phyloP scores from a whole-genome alignment of 495 filamentous ascomycete species.

The Aspergillus taichungensis region DNA sequence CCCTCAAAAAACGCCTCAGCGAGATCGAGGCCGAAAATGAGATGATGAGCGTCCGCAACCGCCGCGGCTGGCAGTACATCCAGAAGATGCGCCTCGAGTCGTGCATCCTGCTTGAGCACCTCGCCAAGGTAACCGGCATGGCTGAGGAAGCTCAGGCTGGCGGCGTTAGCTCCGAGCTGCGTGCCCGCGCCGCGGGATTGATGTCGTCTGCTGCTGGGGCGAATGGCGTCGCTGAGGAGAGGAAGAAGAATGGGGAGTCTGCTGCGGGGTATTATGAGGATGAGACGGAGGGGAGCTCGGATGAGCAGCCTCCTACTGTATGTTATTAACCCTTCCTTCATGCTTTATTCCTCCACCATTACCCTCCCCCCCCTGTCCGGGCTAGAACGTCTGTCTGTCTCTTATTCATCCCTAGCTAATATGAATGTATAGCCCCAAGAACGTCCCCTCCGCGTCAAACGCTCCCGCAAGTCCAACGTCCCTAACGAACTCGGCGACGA shows the following conservation, averaged over 20 bases:
- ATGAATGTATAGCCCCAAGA: constrained; percentile 60
- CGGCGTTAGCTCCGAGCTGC: constrained; percentile 27
- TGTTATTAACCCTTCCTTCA: constrained; percentile 3
- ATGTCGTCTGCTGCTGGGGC: constrained; percentile 20
- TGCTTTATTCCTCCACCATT: not conserved
- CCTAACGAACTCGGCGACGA: constrained; percentile 17
- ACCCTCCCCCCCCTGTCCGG: not conserved
- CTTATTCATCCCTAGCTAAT: no score
- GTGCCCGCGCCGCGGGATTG: constrained; percentile 26
- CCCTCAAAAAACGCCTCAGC: constrained; percentile 79
- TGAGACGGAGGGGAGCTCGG: constrained; percentile 41
- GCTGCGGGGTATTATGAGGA: constrained; percentile 28
- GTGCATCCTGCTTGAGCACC: constrained; percentile 82
- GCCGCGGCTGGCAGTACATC: constrained; percentile 71
- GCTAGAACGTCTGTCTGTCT: constrained; percentile 3
- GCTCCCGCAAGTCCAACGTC: constrained; percentile 48
- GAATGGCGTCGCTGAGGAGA: constrained; percentile 15
- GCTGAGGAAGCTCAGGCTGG: constrained; percentile 38
- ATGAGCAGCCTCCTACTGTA: constrained; percentile 41
- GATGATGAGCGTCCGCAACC: constrained; percentile 62
- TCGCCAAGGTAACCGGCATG: constrained; percentile 76
- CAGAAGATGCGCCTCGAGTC: constrained; percentile 86
- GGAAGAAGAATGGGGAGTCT: constrained; percentile 15
- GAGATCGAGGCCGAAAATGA: constrained; percentile 90
- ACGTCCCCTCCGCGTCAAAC: constrained; percentile 82